Conservation (phyloP, 345 rosid species). For the Populus euphratica region DNA sequence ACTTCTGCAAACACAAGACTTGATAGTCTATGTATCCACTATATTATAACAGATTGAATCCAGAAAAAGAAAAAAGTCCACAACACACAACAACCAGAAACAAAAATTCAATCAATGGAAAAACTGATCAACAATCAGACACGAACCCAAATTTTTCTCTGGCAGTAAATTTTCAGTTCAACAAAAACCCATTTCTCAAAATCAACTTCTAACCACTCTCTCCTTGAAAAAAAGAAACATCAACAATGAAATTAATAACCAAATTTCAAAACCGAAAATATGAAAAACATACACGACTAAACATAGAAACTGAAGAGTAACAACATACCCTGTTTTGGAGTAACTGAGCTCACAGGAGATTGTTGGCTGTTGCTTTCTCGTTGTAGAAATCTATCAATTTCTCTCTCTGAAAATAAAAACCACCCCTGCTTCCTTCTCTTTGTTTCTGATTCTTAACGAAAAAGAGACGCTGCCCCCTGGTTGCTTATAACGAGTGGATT, state of each 20-base stretch:
- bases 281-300: neutral
- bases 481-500: neutral
- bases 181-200: constrained; percentile 1
- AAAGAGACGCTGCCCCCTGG: neutral
- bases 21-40: too few relatives aligned
- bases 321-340: neutral
- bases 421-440: neutral
- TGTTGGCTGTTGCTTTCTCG: neutral
- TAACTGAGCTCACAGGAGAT: neutral
- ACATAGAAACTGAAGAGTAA: neutral
- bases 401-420: neutral
- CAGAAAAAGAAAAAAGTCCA: neutral
- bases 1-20: neutral
- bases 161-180: neutral
- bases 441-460: constrained; percentile 12
- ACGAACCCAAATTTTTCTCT: neutral
- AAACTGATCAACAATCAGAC: neutral
- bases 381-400: neutral
- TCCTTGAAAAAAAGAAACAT: neutral
- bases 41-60: neutral
- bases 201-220: neutral
- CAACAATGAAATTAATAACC: neutral
- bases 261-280: neutral
- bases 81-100: neutral
- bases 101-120: neutral